Evolutionary conservation across 2,329 filamentous ascomycete species (phyloP).

Genomic region (Botrytis sinoallii): DNA sequence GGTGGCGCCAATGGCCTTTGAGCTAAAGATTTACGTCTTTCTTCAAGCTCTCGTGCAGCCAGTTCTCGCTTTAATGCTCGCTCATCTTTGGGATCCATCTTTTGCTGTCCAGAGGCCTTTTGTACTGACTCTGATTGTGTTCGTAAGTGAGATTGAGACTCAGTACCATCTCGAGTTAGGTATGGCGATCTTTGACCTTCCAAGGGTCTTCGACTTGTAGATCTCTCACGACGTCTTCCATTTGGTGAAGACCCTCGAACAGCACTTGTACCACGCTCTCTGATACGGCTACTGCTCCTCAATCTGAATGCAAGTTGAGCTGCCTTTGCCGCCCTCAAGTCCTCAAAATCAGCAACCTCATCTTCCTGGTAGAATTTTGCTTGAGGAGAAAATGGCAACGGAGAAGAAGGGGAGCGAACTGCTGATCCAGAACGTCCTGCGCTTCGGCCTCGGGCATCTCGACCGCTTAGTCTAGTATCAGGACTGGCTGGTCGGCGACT

Average conservation of each 20-base stretch:
- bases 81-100: slow-evolving; percentile 56
- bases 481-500: slow-evolving; percentile 40
- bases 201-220: slow-evolving; percentile 33
- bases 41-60: slow-evolving; percentile 82
- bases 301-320: slow-evolving; percentile 57
- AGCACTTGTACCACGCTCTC: slow-evolving; percentile 37
- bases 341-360: slow-evolving; percentile 64
- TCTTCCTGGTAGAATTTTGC: slow-evolving; percentile 51
- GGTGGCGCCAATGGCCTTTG: slow-evolving; percentile 74
- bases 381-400: slow-evolving; percentile 67
- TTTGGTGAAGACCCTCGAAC: slow-evolving; percentile 34
- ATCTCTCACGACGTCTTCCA: slow-evolving; percentile 36
- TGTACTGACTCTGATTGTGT: slow-evolving; percentile 40
- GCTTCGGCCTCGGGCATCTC: slow-evolving; percentile 58
- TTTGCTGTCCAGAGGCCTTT: slow-evolving; percentile 39
- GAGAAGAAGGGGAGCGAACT: slow-evolving; percentile 73
- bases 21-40: slow-evolving; percentile 79
- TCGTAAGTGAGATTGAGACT: slow-evolving; percentile 35
- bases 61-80: slow-evolving; percentile 66
- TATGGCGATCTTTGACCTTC: slow-evolving; percentile 25
- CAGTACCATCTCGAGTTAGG: slow-evolving; percentile 25
- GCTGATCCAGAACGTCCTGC: slow-evolving; percentile 56
- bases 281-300: slow-evolving; percentile 48
- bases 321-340: slow-evolving; percentile 51
- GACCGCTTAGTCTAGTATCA: slow-evolving; percentile 33